Evolutionary conservation across 73 alveolate species (phyloP).

Genomic region (Stentor coeruleus): DNA sequence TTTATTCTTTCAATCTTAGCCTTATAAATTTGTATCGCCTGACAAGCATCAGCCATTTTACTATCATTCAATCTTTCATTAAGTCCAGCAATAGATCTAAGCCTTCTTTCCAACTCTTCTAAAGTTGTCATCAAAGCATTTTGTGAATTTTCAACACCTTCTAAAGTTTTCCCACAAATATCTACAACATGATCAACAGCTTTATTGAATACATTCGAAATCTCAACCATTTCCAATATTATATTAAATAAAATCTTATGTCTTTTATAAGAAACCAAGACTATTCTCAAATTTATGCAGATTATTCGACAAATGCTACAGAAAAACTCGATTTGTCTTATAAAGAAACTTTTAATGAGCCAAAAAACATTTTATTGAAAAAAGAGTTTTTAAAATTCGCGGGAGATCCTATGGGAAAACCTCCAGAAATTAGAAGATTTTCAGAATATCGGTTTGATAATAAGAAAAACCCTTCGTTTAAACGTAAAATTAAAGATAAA

Average conservation of each 20-base stretch:
- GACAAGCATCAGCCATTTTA: neutral
- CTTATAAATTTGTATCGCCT: neutral
- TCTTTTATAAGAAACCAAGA: no score
- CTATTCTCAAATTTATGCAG: no score
- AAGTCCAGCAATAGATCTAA: neutral
- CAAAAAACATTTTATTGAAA: slow-evolving; percentile 78
- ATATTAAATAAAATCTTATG: no score
- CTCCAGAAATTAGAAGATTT: neutral
- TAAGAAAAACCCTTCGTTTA: no score
- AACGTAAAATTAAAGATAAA: neutral
- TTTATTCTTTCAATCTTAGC: slow-evolving; percentile 8
- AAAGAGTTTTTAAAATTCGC: neutral
- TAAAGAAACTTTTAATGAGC: no score
- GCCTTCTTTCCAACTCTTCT: neutral
- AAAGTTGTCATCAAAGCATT: neutral
- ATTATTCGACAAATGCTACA: no score
- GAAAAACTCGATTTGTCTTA: no score
- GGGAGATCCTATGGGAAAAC: neutral
- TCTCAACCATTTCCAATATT: neutral
- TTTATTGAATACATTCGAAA: neutral
- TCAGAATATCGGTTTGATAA: neutral
- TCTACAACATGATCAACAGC: slow-evolving; percentile 2
- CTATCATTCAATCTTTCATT: neutral
- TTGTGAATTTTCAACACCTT: neutral
- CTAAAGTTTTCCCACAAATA: neutral